Conservation (phyloP, 805 yeast genomes). For the Kluyveromyces wickerhamii region DNA sequence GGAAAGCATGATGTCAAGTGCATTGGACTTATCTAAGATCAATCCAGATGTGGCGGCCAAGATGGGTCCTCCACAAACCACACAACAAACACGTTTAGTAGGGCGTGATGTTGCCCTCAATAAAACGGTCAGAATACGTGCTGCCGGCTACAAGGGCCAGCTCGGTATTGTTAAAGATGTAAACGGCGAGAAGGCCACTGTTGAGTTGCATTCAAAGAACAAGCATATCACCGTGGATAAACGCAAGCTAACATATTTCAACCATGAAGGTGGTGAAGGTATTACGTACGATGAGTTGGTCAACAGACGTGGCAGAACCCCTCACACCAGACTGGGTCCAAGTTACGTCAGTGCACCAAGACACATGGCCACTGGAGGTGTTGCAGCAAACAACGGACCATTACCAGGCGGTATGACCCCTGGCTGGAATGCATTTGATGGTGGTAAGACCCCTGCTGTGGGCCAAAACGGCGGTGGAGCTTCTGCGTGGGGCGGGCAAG, state of each 20-base stretch:
- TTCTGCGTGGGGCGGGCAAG: conserved; percentile 31
- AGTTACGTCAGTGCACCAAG: conserved; percentile 30
- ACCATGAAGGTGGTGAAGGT: conserved; percentile 55
- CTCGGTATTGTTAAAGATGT: conserved; percentile 92
- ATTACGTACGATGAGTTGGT: conserved; percentile 75
- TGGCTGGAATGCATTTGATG: conserved; percentile 48
- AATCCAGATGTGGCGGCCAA: conserved; percentile 53
- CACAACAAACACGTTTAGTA: conserved; percentile 42
- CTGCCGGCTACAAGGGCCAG: conserved; percentile 90
- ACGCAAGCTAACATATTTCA: conserved; percentile 63
- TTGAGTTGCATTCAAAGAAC: conserved; percentile 87
- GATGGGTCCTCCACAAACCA: conserved; percentile 52
- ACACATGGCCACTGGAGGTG: conserved; percentile 27
- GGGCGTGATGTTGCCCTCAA: conserved; percentile 80
- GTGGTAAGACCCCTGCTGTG: conserved; percentile 39
- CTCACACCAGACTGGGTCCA: conserved; percentile 30
- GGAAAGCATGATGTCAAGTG: conserved; percentile 45
- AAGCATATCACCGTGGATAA: conserved; percentile 83
- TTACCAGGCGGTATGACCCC: conserved; percentile 43
- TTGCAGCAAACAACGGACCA: conserved; percentile 26
- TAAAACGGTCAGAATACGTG: conserved; percentile 78
- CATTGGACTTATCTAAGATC: conserved; percentile 71
- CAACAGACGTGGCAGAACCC: conserved; percentile 39
- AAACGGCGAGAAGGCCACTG: conserved; percentile 83
- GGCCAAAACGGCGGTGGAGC: conserved; percentile 26